These are phyloP conservation scores for Breviolum minutum DNA, from an alignment of 73 alveolate species.

Conservation along the genomic window DNA sequence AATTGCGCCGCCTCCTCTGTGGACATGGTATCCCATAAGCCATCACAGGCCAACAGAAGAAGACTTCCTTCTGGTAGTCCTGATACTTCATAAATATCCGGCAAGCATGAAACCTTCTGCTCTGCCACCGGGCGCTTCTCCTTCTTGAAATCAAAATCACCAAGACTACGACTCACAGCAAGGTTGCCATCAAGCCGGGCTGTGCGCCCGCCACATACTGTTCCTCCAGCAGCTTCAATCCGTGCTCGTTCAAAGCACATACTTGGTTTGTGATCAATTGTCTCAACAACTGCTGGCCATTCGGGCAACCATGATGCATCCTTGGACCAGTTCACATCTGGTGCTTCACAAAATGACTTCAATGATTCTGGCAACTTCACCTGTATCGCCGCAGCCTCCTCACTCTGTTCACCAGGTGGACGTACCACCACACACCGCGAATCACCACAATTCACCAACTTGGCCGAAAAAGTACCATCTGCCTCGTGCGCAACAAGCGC, in stretches of 20 bases:
- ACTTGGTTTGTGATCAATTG: constrained; percentile 80
- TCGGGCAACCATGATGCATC: constrained; percentile 79
- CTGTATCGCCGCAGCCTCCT: constrained; percentile 9
- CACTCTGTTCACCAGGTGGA: constrained; percentile 57
- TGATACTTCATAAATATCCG: constrained; percentile 73
- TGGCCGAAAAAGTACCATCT: constrained; percentile 67
- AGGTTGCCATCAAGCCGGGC: constrained; percentile 89
- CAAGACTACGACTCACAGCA: constrained; percentile 80
- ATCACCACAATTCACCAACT: constrained; percentile 87
- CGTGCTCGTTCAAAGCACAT: constrained; percentile 77
- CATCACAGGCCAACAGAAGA: constrained; percentile 72
- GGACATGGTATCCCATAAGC: constrained; percentile 68
- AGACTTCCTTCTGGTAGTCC: constrained; percentile 68
- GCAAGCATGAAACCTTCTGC: constrained; percentile 79
- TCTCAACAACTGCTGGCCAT: constrained; percentile 85
- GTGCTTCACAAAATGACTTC: constrained; percentile 64
- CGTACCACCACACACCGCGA: constrained; percentile 93
- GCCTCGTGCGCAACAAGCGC: constrained; percentile 74
- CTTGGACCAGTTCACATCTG: constrained; percentile 28
- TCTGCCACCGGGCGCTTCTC: constrained; percentile 61
- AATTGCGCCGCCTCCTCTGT: constrained; percentile 83
- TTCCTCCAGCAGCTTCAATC: constrained; percentile 87
- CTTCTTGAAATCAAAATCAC: constrained; percentile 77
- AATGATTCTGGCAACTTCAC: constrained; percentile 72
- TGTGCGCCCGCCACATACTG: constrained; percentile 70